phyloP scores from a whole-genome alignment of 192 early-diverging fungal species.

The Obelidium mucronatum region DNA sequence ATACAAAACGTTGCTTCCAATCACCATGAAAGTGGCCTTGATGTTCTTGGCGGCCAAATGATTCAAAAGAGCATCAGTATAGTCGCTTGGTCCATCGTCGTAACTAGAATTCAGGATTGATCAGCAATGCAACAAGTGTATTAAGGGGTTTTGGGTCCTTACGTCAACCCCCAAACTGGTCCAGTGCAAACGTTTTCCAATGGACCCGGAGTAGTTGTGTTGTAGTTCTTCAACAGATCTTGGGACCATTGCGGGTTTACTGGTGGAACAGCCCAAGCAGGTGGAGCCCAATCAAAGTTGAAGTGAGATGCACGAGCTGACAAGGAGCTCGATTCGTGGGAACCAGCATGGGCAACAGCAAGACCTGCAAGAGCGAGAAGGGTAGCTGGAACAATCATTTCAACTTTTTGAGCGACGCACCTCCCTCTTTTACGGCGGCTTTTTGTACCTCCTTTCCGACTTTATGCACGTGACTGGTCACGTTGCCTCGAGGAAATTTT shows the following conservation, averaged over 20 bases:
- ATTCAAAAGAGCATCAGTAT: slow-evolving; percentile 58
- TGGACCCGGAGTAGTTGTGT: background rate
- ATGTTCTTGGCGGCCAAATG: slow-evolving; percentile 52
- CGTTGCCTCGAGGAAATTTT: too few species aligned
- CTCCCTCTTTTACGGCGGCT: too few species aligned
- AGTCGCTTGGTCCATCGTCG: slow-evolving; percentile 53
- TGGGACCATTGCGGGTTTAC: background rate
- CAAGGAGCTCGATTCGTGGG: too few species aligned
- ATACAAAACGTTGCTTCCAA: slow-evolving; percentile 58
- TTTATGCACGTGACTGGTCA: too few species aligned
- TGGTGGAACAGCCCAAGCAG: background rate
- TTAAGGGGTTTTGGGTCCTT: too few species aligned
- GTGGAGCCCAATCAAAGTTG: background rate
- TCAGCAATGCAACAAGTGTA: background rate
- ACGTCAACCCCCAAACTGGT: background rate
- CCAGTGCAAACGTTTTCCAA: background rate
- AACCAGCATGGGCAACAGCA: too few species aligned
- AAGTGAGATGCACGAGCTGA: slow-evolving; percentile 63
- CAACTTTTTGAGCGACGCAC: too few species aligned
- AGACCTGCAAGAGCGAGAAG: too few species aligned
- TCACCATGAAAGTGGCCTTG: slow-evolving; percentile 77
- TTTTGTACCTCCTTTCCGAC: too few species aligned
- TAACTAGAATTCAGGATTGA: background rate
- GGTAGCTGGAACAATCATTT: too few species aligned
- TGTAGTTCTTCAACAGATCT: background rate